phyloP scores from a whole-genome alignment of 257 asterid species.

The Craterostigma plantagineum region DNA sequence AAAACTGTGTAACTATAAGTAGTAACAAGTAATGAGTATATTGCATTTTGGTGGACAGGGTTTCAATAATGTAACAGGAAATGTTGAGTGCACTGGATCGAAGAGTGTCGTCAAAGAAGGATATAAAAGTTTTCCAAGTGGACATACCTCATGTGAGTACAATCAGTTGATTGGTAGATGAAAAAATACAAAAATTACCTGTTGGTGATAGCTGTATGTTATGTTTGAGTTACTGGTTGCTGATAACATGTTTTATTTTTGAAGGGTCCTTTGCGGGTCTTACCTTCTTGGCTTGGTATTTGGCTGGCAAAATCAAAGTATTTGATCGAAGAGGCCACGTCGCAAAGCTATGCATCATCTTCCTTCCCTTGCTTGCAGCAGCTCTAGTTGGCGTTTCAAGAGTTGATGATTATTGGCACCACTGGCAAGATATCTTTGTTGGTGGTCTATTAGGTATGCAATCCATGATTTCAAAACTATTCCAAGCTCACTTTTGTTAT shows the following conservation, averaged over 20 bases:
- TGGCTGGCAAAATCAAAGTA: conserved; percentile 48
- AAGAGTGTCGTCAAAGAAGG: conserved; percentile 69
- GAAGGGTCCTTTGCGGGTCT: conserved; percentile 91
- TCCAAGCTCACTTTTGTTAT: too few relatives aligned
- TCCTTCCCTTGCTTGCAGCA: conserved; percentile 53
- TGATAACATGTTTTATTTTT: conserved; percentile 1
- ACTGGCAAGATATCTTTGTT: conserved; percentile 69
- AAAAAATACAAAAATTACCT: not conserved
- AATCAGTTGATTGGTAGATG: conserved; percentile 1
- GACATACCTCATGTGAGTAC: conserved; percentile 84
- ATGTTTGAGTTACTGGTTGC: not conserved
- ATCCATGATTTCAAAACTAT: too few relatives aligned
- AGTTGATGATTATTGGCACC: conserved; percentile 84
- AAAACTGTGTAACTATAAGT: not conserved
- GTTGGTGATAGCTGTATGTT: not conserved
- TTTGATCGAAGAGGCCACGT: conserved; percentile 69
- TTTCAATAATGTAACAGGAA: conserved; percentile 55
- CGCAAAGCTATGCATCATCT: conserved; percentile 52
- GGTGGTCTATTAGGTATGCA: conserved; percentile 41
- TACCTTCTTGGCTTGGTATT: conserved; percentile 61
- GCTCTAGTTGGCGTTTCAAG: conserved; percentile 75
- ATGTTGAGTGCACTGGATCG: conserved; percentile 70
- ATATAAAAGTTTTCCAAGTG: conserved; percentile 92
- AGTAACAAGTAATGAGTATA: not conserved
- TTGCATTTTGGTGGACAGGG: conserved; percentile 26